These are phyloP conservation scores for Brassica cretica DNA, from an alignment of 345 rosid genomes.

Conservation along the genomic window DNA sequence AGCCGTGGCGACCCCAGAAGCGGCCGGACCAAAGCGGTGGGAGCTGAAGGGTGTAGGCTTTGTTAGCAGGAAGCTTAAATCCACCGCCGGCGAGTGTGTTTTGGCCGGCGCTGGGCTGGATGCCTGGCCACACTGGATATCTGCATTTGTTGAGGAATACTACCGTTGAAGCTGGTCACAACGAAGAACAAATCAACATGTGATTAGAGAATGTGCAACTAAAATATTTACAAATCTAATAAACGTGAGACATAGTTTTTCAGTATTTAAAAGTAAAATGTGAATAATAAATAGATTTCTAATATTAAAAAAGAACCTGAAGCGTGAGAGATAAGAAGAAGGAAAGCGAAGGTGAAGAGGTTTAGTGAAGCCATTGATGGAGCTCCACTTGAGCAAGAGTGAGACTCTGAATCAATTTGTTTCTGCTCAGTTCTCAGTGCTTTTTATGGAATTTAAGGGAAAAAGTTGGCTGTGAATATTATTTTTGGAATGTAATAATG, in stretches of 20 bases:
- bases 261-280: neutral
- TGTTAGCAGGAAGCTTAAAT: slow-evolving; percentile 67
- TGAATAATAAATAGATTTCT: neutral
- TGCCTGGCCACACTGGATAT: slow-evolving; percentile 93
- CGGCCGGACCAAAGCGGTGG: slow-evolving; percentile 96
- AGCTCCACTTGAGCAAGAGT: slow-evolving; percentile 22
- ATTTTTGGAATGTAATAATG: slow-evolving; percentile 31
- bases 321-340: slow-evolving; percentile 44
- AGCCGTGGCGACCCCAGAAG: slow-evolving; percentile 95
- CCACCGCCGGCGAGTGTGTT: slow-evolving; percentile 80
- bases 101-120: slow-evolving; percentile 87
- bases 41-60: slow-evolving; percentile 57
- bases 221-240: neutral
- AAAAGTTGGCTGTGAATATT: neutral
- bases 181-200: neutral
- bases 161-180: slow-evolving; percentile 53
- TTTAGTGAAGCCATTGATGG: slow-evolving; percentile 32
- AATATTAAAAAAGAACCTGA: slow-evolving; percentile 36
- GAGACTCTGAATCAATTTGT: slow-evolving; percentile 4
- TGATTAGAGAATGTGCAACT: neutral
- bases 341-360: slow-evolving; percentile 18
- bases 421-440: neutral
- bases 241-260: neutral
- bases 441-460: slow-evolving; percentile 17
- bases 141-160: slow-evolving; percentile 74